Evolutionary conservation across 768 basidiomycete genomes (phyloP).

Genomic region (Termitomyces sp.): DNA sequence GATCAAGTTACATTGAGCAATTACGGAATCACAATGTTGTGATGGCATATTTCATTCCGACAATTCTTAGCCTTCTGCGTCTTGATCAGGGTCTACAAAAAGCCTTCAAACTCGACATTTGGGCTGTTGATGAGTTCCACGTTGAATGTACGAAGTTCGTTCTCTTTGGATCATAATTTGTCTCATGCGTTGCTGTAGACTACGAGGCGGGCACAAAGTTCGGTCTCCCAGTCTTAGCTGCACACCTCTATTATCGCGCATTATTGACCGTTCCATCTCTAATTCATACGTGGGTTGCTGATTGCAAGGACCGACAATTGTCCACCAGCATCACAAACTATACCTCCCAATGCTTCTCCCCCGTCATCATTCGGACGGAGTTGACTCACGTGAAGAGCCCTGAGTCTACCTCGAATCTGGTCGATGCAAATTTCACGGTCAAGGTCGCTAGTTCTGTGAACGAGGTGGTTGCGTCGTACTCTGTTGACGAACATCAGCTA

Average conservation of each 20-base stretch:
- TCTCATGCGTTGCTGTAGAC: constrained; percentile 29
- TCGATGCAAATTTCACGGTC: constrained; percentile 74
- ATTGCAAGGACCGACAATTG: constrained; percentile 86
- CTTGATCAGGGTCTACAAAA: constrained; percentile 61
- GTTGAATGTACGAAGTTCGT: constrained; percentile 49
- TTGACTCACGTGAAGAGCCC: constrained; percentile 66
- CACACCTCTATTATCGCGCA: constrained; percentile 86
- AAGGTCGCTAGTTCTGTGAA: constrained; percentile 68
- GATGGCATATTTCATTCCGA: constrained; percentile 59
- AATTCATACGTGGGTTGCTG: constrained; percentile 79
- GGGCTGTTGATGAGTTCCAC: constrained; percentile 81
- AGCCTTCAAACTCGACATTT: constrained; percentile 76
- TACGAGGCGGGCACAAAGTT: constrained; percentile 48
- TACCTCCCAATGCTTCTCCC: constrained; percentile 83
- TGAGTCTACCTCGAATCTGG: constrained; percentile 44
- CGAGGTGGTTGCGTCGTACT: constrained; percentile 81
- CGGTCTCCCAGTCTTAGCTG: constrained; percentile 63
- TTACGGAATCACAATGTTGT: constrained; percentile 69
- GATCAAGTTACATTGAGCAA: constrained; percentile 82
- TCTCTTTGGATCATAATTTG: not conserved
- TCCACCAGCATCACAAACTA: constrained; percentile 70
- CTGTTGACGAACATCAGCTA: constrained; percentile 89
- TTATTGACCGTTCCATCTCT: constrained; percentile 80
- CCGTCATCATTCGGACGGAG: constrained; percentile 79
- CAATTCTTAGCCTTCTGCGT: constrained; percentile 57